Evolutionary conservation across 1,284 basidiomycete species (phyloP).

Genomic region (Jaminaea rosea): DNA sequence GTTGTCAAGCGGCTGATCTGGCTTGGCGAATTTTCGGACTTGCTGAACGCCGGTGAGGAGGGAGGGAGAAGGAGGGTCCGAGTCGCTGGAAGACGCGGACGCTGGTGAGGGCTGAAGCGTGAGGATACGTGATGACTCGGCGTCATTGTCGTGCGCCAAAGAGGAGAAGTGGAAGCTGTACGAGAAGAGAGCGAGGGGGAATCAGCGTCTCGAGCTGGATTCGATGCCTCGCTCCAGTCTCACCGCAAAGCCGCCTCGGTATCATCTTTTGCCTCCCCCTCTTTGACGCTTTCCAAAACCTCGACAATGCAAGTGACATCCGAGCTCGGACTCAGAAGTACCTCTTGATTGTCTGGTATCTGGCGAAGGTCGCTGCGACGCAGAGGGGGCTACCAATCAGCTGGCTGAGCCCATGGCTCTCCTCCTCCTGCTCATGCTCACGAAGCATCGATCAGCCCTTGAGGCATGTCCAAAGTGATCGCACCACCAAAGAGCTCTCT

Average conservation of each 20-base stretch:
- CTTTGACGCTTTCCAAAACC: slow-evolving; percentile 65
- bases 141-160: slow-evolving; percentile 82
- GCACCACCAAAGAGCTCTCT: slow-evolving; percentile 63
- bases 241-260: slow-evolving; percentile 42
- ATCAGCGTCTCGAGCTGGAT: too few species aligned
- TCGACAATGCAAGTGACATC: slow-evolving; percentile 76
- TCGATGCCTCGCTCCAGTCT: too few species aligned
- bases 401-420: background rate
- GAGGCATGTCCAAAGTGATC: slow-evolving; percentile 60
- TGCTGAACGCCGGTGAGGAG: slow-evolving; percentile 28
- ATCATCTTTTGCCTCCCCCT: slow-evolving; percentile 53
- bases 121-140: slow-evolving; percentile 54
- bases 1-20: slow-evolving; percentile 15
- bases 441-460: slow-evolving; percentile 71
- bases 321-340: slow-evolving; percentile 66
- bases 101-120: slow-evolving; percentile 41
- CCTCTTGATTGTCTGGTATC: slow-evolving; percentile 94
- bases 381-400: background rate
- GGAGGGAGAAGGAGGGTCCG: slow-evolving; percentile 16
- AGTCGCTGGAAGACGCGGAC: background rate
- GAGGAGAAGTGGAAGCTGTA: slow-evolving; percentile 80
- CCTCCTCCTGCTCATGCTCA: slow-evolving; percentile 53
- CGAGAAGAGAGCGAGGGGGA: too few species aligned
- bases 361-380: slow-evolving; percentile 68
- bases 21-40: slow-evolving; percentile 37